Percentiles rank a stretch among this genome's conserved stretches.
Evolutionary conservation across 23 red algal genomes (phyloP).

Genomic region (Gracilaria domingensis): DNA sequence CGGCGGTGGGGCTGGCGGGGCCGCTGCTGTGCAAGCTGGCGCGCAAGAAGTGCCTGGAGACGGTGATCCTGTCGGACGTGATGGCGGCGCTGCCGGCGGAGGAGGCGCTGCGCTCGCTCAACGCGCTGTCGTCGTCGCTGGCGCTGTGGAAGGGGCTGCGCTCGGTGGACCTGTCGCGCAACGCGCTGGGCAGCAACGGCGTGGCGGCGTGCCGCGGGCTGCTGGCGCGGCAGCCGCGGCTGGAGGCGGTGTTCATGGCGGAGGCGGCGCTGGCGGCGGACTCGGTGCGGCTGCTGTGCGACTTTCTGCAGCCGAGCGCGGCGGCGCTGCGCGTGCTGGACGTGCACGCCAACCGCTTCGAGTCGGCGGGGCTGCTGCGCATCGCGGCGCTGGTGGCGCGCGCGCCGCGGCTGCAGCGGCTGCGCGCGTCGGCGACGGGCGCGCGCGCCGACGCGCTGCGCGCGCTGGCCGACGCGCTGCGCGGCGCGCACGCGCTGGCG

Average conservation of each 20-base stretch:
- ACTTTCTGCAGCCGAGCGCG: constrained; percentile 46
- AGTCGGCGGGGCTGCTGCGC: constrained; percentile 59
- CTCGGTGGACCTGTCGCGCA: constrained; percentile 82
- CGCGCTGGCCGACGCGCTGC: constrained; percentile 48
- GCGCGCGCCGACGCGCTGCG: constrained; percentile 22
- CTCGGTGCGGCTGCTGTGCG: constrained; percentile 62
- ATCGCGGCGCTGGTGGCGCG: constrained; percentile 71
- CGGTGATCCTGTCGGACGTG: constrained; percentile 53
- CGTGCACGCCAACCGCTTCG: constrained; percentile 80
- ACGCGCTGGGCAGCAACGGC: constrained; percentile 86
- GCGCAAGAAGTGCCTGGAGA: constrained; percentile 30
- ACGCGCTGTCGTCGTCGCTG: constrained; percentile 26
- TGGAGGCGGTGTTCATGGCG: constrained; percentile 51
- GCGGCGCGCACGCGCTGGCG: constrained; percentile 11
- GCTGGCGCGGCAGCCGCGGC: constrained; percentile 18
- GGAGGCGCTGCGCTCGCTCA: constrained; percentile 53
- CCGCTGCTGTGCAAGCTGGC: constrained; percentile 24
- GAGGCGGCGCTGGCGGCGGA: constrained; percentile 84
- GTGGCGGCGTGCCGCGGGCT: constrained; percentile 62
- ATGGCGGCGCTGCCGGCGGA: constrained; percentile 48
- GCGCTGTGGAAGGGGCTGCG: constrained; percentile 42
- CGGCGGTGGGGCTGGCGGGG: constrained; percentile 29
- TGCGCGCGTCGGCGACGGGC: constrained; percentile 71
- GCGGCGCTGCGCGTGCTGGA: constrained; percentile 33
- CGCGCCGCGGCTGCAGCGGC: constrained; percentile 58